Base-by-base conservation (phyloP, 441 rosid genomes). In the Biscutella laevigata region DNA sequence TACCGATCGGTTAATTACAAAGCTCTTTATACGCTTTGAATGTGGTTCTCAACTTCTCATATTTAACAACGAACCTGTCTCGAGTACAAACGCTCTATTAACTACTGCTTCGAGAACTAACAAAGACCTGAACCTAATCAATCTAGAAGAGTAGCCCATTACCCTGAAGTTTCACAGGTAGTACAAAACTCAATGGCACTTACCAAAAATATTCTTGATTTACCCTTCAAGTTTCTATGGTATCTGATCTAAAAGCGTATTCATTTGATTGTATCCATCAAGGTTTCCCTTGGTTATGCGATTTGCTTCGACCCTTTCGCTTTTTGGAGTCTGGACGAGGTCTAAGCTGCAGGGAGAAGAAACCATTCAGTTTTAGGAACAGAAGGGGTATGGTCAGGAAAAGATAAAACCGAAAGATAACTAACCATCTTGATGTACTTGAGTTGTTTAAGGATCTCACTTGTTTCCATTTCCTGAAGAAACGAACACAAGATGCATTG, bases 401-500 rank as follows among this genome's bases (percentile, higher is more conserved):
- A 41, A 48, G 40, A 11, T 9, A 56, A 20, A 33, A 9, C 40
- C 21, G 16, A 57, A 65, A 35, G 15, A 40, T n/a, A 41, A 57
- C 84, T 17, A 71, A 86, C 95, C 91, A 62, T 70, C 64, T 82
- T 76, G 41, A 82, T 59, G 66, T 79, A 80, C 76, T 86, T 82
- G 26, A 86, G 76, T 41, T 86, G 97, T 81, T 76, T 77, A 41
- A 82, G 57, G 60, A 82, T 63, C 70, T 81, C 70, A 61, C 76
- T 80, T 15, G 95, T 90, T 44, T 78, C 94, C 75, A 84, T 68
- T 76, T 86, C 97, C 97, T 90, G 75, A 28, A 36, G 21, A 48
- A 62, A 76, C 48, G 30, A 9, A 59, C 19, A 24, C 22, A 51
- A 39, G 22, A 37, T 44, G 17, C 34, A 22, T 44, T 47, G 21